A percentile compares a stretch with the other conserved stretches of the same genome.
These are phyloP conservation scores for Dictyostelium firmibasis DNA, from an alignment of 78 protist species.

Conservation along the genomic window DNA sequence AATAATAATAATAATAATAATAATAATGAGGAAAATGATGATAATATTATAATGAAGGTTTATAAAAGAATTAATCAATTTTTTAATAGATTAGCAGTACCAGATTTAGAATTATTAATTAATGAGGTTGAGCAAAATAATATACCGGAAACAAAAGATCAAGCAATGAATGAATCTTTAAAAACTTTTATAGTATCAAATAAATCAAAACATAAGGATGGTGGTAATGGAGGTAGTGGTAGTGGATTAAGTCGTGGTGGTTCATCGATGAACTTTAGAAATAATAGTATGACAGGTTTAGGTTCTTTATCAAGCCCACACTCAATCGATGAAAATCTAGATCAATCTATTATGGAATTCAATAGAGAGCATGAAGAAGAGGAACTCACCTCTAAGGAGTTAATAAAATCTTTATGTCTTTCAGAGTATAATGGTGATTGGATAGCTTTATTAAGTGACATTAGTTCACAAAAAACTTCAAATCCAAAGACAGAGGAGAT, in stretches of 20 bases:
- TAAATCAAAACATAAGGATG: conserved; percentile 13
- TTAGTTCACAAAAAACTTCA: conserved; percentile 41
- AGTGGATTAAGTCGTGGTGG: neutral
- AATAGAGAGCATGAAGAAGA: conserved; percentile 42
- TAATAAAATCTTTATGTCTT: conserved; percentile 39
- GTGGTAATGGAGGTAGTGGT: neutral
- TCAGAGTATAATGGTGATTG: conserved; percentile 65
- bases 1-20: neutral
- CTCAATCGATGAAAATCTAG: neutral
- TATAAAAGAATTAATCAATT: neutral
- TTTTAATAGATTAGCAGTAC: conserved; percentile 28
- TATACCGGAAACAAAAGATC: neutral
- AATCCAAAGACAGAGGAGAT: conserved; percentile 61
- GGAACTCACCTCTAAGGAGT: conserved; percentile 32
- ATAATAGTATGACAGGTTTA: neutral
- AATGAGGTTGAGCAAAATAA: conserved; percentile 10
- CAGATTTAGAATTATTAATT: conserved; percentile 50
- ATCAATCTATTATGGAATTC: conserved; percentile 16
- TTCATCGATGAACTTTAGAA: neutral
- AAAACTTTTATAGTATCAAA: conserved; percentile 28
- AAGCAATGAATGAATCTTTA: conserved; percentile 54
- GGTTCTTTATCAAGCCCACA: neutral
- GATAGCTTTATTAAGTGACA: conserved; percentile 52
- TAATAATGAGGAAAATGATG: neutral
- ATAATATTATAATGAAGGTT: neutral